Evolutionary conservation across 768 basidiomycete species (phyloP).

Genomic region (Podaxis sp.): DNA sequence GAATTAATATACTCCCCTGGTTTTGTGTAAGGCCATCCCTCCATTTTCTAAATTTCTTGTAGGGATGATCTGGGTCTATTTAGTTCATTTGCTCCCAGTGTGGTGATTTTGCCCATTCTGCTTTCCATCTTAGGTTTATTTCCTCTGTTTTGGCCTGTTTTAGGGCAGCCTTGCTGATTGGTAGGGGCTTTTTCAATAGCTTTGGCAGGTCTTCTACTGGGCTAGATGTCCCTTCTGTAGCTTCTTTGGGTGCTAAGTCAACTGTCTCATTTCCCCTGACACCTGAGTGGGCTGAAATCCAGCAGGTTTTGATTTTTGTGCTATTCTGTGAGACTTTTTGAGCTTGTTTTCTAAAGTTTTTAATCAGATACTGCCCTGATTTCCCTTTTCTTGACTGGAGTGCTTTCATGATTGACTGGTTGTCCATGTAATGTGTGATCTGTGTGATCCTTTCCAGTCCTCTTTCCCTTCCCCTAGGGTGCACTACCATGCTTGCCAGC

Average conservation of each 20-base stretch:
- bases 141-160: slow-evolving; percentile 14
- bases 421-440: slow-evolving; percentile 16
- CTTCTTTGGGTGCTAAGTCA: slow-evolving; percentile 19
- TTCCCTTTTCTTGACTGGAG: not conserved
- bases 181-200: not conserved
- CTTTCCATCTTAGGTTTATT: slow-evolving; percentile 10
- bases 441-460: not conserved
- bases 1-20: slow-evolving; percentile 20
- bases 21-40: slow-evolving; percentile 1
- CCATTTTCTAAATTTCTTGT: slow-evolving; percentile 14
- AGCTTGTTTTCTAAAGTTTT: not conserved
- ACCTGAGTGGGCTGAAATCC: slow-evolving; percentile 26
- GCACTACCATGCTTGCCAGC: slow-evolving; percentile 3
- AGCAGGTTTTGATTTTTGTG: slow-evolving; percentile 14
- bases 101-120: slow-evolving; percentile 14
- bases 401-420: slow-evolving; percentile 17
- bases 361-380: slow-evolving; percentile 16
- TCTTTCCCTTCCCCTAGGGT: not conserved
- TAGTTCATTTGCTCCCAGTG: slow-evolving; percentile 1
- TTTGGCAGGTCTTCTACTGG: slow-evolving; percentile 11
- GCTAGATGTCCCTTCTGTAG: slow-evolving; percentile 23
- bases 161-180: slow-evolving; percentile 18
- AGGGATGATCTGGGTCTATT: slow-evolving; percentile 17
- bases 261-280: slow-evolving; percentile 24
- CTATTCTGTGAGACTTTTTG: not conserved